These are phyloP conservation scores for Marasmius fiardii DNA, from an alignment of 1,284 basidiomycete genomes.

Conservation along the genomic window DNA sequence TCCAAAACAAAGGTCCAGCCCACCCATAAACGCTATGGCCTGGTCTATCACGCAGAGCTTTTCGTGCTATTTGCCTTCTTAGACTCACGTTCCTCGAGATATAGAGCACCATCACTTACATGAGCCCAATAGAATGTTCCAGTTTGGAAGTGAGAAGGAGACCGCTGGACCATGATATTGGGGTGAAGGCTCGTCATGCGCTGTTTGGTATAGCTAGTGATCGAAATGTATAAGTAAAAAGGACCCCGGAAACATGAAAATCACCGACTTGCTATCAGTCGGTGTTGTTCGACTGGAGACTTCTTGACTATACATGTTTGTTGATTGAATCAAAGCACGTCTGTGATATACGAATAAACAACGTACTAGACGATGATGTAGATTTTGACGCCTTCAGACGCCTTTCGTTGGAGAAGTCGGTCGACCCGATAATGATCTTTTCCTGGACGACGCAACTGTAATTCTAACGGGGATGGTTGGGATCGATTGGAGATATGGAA, in stretches of 20 bases:
- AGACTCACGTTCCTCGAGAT: not conserved
- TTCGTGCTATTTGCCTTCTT: conserved; percentile 68
- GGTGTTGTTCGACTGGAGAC: conserved; percentile 97
- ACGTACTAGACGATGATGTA: conserved; percentile 91
- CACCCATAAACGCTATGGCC: conserved; percentile 97
- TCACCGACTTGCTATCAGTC: conserved; percentile 78
- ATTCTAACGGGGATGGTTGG: conserved; percentile 45
- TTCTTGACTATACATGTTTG: conserved; percentile 86
- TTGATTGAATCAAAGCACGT: not conserved
- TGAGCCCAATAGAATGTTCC: conserved; percentile 99
- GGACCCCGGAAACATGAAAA: not conserved
- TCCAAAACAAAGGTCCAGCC: conserved; percentile 91
- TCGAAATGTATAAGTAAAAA: not conserved
- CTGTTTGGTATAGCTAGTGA: conserved; percentile 82
- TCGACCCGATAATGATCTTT: conserved; percentile 91
- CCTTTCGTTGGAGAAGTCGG: conserved; percentile 86
- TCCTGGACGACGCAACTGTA: conserved; percentile 80
- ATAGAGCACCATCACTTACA: conserved; percentile 41
- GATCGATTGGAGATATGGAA: conserved; percentile 1
- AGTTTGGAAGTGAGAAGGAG: conserved; percentile 96
- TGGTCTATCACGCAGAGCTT: conserved; percentile 98
- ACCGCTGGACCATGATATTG: conserved; percentile 96
- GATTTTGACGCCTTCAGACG: conserved; percentile 94
- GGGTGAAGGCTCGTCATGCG: conserved; percentile 83
- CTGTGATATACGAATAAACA: not conserved